Evolutionary conservation across 140 eudicot genomes (phyloP), one percentile per base, ranked within the genome.

Genomic region (Stevia rebaudiana): DNA sequence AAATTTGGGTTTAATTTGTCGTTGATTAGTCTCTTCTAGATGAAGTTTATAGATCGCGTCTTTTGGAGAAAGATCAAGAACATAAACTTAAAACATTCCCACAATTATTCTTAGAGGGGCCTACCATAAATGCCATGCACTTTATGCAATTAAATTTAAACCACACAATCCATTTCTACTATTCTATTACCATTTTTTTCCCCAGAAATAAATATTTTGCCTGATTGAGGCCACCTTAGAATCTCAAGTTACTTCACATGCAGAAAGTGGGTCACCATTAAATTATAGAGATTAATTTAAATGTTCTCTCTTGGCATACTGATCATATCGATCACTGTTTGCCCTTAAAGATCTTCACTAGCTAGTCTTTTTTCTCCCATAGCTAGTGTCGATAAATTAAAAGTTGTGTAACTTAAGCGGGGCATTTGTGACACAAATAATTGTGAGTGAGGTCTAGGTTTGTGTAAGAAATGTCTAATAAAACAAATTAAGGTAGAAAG

Each of bases 111-210:
- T 7, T 55, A 13, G 49, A 41, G 59, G 72, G 66, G 8, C 46
- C 53, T 43, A 52, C 59, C 59, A 64, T 43, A 18, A 44, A 52
- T 65, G 15, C 31, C 46, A 65, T 73, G 73, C 61, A 57, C 53
- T 65, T 30, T 55, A 46, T 65, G 68, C 61, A 43, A 43, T 46
- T 73, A 51, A 31, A 53, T 67, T 67, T 33, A 67, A 67, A 58
- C 79, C 74, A 67, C 79, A 74, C 16, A 49, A 49, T 19, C 48
- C 15, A 13, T 23, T 49, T 72, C 31, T 73, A 48, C 47, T 65
- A 30, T 48, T 39, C 28, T 18, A 67, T 66, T 57, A n/a, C 53
- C 62, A 66, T 16, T 0, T n/a, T 31, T 23, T 47, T 67, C 37
- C 25, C 69, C 46, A 57, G 7, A 67, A 58, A 59, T 66, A 35